Evolutionary conservation across 768 basidiomycete species (phyloP).

Genomic region (Pluteus cervinus): DNA sequence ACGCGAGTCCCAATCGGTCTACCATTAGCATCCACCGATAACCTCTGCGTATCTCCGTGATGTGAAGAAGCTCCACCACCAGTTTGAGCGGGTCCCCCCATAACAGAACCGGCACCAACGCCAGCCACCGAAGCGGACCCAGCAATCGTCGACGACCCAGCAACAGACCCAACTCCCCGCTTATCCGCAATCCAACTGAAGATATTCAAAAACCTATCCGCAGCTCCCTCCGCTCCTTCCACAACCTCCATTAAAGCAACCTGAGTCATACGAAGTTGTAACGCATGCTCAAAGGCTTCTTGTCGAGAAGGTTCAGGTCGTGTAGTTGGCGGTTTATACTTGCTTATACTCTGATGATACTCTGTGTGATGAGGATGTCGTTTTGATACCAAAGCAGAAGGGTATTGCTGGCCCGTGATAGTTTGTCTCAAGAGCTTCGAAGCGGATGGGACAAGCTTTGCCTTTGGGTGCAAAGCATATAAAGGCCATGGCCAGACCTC

Average conservation of each 20-base stretch:
- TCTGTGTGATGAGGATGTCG: too few relatives aligned
- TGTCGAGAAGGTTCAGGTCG: slow-evolving; percentile 44
- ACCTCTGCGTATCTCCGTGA: slow-evolving; percentile 5
- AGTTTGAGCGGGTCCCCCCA: slow-evolving; percentile 11
- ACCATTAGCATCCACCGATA: slow-evolving; percentile 10
- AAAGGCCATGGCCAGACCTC: slow-evolving; percentile 1
- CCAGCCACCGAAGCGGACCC: too few relatives aligned
- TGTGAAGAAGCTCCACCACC: slow-evolving; percentile 5
- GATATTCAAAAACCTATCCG: slow-evolving; percentile 74
- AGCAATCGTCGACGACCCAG: too few relatives aligned
- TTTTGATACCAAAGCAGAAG: too few relatives aligned
- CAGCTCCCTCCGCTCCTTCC: slow-evolving; percentile 82
- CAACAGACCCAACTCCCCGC: slow-evolving; percentile 25
- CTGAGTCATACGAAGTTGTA: slow-evolving; percentile 85
- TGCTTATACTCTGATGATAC: too few relatives aligned
- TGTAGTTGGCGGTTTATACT: too few relatives aligned
- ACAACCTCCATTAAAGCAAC: slow-evolving; percentile 75
- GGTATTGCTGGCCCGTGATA: too few relatives aligned
- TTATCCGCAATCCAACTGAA: slow-evolving; percentile 81
- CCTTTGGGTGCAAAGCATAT: slow-evolving; percentile 23
- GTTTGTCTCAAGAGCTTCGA: slow-evolving; percentile 16
- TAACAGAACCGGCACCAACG: too few relatives aligned
- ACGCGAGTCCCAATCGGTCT: too few relatives aligned
- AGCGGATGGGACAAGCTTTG: slow-evolving; percentile 31
- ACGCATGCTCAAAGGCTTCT: slow-evolving; percentile 67